Conservation (phyloP, 306 rosid genomes). For the Sicyos edulis region DNA sequence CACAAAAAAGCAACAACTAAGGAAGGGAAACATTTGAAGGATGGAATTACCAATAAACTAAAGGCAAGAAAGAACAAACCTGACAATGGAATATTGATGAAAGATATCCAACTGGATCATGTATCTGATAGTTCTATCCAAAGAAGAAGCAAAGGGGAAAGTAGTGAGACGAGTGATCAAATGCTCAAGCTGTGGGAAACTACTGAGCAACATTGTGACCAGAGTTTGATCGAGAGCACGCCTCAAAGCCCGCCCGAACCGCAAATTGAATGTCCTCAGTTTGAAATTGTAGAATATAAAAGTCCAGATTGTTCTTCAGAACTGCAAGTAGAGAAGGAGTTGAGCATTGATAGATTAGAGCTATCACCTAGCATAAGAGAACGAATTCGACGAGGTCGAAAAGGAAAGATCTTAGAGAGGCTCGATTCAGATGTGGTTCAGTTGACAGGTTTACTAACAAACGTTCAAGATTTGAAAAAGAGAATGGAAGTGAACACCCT, state of each 20-base stretch:
- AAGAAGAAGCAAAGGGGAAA: constrained; percentile 46
- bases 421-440: constrained; percentile 67
- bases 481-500: constrained; percentile 52
- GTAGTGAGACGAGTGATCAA: constrained; percentile 56
- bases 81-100: constrained; percentile 55
- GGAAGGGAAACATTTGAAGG: constrained; percentile 32
- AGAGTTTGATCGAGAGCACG: constrained; percentile 25
- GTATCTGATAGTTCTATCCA: constrained; percentile 21
- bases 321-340: constrained; percentile 57
- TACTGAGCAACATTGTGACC: constrained; percentile 43
- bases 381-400: constrained; percentile 45
- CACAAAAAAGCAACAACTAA: constrained; percentile 24
- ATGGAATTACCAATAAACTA: constrained; percentile 22
- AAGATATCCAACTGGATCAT: constrained; percentile 88
- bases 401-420: constrained; percentile 64
- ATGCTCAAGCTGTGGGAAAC: constrained; percentile 95
- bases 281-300: constrained; percentile 31
- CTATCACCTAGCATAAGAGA: constrained; percentile 39
- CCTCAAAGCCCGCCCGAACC: constrained; percentile 32
- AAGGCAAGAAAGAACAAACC: constrained; percentile 39
- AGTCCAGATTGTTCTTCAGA: constrained; percentile 44
- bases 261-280: constrained; percentile 36
- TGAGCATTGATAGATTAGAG: constrained; percentile 67
- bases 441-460: constrained; percentile 43
- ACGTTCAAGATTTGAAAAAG: constrained; percentile 52